phyloP scores from a whole-genome alignment of 2,329 filamentous ascomycete genomes.

The Trichoderma endophyticum region DNA sequence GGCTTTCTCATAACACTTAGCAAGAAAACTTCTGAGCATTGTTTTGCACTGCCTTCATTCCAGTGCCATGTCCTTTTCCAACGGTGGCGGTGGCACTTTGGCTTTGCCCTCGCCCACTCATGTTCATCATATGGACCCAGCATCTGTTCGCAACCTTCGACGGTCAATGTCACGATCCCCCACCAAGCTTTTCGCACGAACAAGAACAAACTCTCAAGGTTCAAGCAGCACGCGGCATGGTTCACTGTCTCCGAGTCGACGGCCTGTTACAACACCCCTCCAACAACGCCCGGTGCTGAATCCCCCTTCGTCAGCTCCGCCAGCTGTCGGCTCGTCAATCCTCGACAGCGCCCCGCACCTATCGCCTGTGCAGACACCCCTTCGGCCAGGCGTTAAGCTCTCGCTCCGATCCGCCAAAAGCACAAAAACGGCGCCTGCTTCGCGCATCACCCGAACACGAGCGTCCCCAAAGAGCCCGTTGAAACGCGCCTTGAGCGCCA shows the following conservation, averaged over 20 bases:
- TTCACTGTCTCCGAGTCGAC: constrained; percentile 51
- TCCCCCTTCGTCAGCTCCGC: constrained; percentile 36
- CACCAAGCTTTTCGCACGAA: constrained; percentile 71
- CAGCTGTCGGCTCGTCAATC: constrained; percentile 30
- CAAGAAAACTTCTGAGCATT: neutral
- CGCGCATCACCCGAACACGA: constrained; percentile 57
- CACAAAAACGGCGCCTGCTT: constrained; percentile 46
- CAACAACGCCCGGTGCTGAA: constrained; percentile 31
- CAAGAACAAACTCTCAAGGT: constrained; percentile 45
- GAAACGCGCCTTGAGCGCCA: constrained; percentile 70
- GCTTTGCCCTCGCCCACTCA: constrained; percentile 85
- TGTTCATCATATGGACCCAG: constrained; percentile 76
- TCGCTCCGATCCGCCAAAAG: constrained; percentile 62
- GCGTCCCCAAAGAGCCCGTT: constrained; percentile 78
- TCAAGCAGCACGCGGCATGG: constrained; percentile 46
- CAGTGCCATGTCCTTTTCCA: constrained; percentile 55
- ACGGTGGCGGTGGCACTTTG: constrained; percentile 68
- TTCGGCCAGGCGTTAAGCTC: constrained; percentile 64
- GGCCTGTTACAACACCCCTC: constrained; percentile 36
- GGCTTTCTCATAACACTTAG: constrained; percentile 23
- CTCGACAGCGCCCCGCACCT: constrained; percentile 33
- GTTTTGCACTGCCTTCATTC: constrained; percentile 27
- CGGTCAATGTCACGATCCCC: constrained; percentile 91
- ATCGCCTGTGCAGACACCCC: constrained; percentile 59
- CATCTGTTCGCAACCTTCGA: constrained; percentile 76